Percentiles rank a stretch among this genome's conserved stretches.
Conservation (phyloP, 257 asterid genomes). For the Gardenia jasminoides region DNA sequence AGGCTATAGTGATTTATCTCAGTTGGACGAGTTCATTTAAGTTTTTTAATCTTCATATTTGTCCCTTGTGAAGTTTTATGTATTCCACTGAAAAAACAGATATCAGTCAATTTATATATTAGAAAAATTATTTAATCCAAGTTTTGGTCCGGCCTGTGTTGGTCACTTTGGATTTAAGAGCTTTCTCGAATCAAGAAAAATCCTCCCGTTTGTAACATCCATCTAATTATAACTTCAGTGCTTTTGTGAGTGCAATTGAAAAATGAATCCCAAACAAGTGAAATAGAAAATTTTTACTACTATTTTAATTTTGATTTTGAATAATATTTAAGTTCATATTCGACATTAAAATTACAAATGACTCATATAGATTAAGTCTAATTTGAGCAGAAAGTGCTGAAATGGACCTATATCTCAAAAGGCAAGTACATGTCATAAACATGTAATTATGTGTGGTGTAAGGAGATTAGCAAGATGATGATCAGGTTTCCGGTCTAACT, state of each 20-base stretch:
- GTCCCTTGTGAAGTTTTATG: too few relatives aligned
- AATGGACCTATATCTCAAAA: not conserved
- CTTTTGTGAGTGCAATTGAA: not conserved
- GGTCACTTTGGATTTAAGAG: too few relatives aligned
- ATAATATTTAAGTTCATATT: not conserved
- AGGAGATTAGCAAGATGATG: too few relatives aligned
- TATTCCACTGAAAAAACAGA: too few relatives aligned
- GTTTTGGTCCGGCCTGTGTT: not conserved
- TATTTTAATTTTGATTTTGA: not conserved
- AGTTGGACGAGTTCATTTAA: too few relatives aligned
- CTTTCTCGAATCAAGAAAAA: not conserved
- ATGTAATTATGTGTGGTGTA: not conserved
- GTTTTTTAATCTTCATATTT: too few relatives aligned
- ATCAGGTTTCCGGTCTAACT: too few relatives aligned
- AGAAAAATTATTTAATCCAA: not conserved
- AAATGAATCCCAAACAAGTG: not conserved
- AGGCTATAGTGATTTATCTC: too few relatives aligned
- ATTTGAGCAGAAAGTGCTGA: not conserved
- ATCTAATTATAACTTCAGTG: not conserved
- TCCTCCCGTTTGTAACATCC: not conserved
- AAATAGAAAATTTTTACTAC: not conserved
- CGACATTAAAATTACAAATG: not conserved
- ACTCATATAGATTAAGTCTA: not conserved
- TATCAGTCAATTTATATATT: too few relatives aligned
- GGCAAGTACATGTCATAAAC: not conserved